Conservation (phyloP, 768 basidiomycete species). For the Tulasnella sp. region DNA sequence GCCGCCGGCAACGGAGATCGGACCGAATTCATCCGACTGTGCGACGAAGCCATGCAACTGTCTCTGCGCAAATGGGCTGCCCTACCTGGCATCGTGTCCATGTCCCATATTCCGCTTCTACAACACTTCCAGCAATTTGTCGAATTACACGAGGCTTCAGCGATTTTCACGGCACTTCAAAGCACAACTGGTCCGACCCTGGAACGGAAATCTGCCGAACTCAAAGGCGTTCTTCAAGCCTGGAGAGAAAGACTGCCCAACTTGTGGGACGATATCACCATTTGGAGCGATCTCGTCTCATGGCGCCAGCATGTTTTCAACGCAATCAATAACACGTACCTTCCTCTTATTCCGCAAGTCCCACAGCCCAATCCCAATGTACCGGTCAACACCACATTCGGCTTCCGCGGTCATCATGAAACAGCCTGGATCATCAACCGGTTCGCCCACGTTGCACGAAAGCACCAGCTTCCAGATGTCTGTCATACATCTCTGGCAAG, state of each 20-base stretch:
- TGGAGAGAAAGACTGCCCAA: slow-evolving; percentile 97
- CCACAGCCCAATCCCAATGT: slow-evolving; percentile 16
- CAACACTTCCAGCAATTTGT: slow-evolving; percentile 99
- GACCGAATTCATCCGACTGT: slow-evolving; percentile 70
- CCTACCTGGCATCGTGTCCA: slow-evolving; percentile 74
- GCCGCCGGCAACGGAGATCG: slow-evolving; percentile 72
- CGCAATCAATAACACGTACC: slow-evolving; percentile 92
- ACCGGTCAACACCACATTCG: slow-evolving; percentile 63
- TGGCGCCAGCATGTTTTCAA: slow-evolving; percentile 99
- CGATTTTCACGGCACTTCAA: slow-evolving; percentile 85
- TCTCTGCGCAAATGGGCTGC: slow-evolving; percentile 93
- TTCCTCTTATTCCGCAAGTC: slow-evolving; percentile 66
- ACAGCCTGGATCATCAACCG: slow-evolving; percentile 99
- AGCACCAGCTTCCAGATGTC: slow-evolving; percentile 92
- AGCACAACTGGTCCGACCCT: slow-evolving; percentile 80
- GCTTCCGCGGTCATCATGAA: slow-evolving; percentile 96
- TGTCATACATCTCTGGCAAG: slow-evolving; percentile 92
- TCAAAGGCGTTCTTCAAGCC: slow-evolving; percentile 92
- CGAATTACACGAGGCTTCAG: slow-evolving; percentile 90
- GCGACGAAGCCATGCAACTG: slow-evolving; percentile 95
- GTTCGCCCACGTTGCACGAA: slow-evolving; percentile 95
- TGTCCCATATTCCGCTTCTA: slow-evolving; percentile 88
- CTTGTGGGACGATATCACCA: slow-evolving; percentile 91
- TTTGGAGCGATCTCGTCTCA: slow-evolving; percentile 98
- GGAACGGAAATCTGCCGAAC: slow-evolving; percentile 88